A percentile compares a stretch with the other conserved stretches of the same genome.
Evolutionary conservation across 495 filamentous ascomycete species (phyloP).

Genomic region (Pyrenula aspistea): DNA sequence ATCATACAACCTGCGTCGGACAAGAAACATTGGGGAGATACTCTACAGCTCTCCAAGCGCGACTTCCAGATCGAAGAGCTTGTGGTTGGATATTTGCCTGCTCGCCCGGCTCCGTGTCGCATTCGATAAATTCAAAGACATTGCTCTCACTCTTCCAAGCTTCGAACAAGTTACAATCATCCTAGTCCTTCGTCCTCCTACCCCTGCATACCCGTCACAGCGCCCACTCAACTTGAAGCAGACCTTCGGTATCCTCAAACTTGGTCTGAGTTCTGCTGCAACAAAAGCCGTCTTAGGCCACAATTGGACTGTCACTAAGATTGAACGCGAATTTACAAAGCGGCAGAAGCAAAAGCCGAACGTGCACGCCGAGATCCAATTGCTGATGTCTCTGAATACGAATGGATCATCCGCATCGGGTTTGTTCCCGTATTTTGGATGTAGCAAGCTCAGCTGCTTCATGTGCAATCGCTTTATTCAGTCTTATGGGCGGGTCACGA

Average conservation of each 20-base stretch:
- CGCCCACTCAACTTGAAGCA: slow-evolving; percentile 14
- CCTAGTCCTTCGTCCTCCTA: slow-evolving; percentile 9
- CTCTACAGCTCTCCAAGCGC: slow-evolving; percentile 14
- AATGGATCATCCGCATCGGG: slow-evolving; percentile 8
- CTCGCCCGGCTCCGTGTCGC: slow-evolving; percentile 16
- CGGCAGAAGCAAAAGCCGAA: slow-evolving; percentile 16
- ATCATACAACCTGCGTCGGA: slow-evolving; percentile 13
- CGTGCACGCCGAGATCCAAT: slow-evolving; percentile 18
- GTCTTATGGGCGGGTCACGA: slow-evolving; percentile 13
- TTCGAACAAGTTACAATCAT: slow-evolving; percentile 14
- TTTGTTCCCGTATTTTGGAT: slow-evolving; percentile 17
- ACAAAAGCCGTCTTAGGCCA: slow-evolving; percentile 11
- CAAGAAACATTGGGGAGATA: slow-evolving; percentile 12
- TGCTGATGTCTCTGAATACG: slow-evolving; percentile 14
- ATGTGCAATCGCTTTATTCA: slow-evolving; percentile 17
- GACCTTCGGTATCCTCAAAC: slow-evolving; percentile 14
- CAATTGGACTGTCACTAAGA: slow-evolving; percentile 14
- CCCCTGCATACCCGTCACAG: slow-evolving; percentile 11
- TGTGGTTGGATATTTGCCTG: slow-evolving; percentile 16
- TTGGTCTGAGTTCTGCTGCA: slow-evolving; percentile 10
- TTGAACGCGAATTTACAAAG: slow-evolving; percentile 15
- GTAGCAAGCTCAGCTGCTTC: slow-evolving; percentile 20
- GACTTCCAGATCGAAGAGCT: slow-evolving; percentile 11
- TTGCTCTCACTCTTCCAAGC: slow-evolving; percentile 15
- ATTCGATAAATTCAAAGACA: slow-evolving; percentile 16